Base-by-base conservation (phyloP, 805 yeast species). In the Zygoascus ofunaensis region DNA sequence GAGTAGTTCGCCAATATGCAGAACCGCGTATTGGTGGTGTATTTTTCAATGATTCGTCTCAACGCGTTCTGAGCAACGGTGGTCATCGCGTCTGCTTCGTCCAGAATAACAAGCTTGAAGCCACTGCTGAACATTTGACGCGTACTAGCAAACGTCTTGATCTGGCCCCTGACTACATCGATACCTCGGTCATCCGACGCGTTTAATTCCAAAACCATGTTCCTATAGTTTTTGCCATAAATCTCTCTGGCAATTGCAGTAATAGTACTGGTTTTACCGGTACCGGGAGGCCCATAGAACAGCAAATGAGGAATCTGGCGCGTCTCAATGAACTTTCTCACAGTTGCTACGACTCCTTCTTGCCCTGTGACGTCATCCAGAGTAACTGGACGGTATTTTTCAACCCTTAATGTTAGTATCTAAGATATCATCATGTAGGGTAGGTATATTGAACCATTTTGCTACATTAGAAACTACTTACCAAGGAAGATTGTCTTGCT, bases 181-280 rank as follows among this genome's bases (percentile, higher is more conserved):
- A 92, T 92, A 52, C 98, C 98, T 66, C 98, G 77, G 62, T 92
- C 98, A 63, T 92, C 98, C 3, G 94, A 82, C 3, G 98, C 98
- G 64, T 92, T 92, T 62, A 92, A 72, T 60, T 92, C 98, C 44
- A 92, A 67, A 1, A 92, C 97, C 89, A 89, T 87, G 58, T 87
- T 84, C 55, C 73, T 77, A 60, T 84, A 85, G 49, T 74, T 71
- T 51, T 78, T 76, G 2, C 98, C 99, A 59, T 82, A 89, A 5
- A 89, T 76, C 57, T 87, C 95, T 46, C 77, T 71, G 1, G 97
- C 95, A 46, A 89, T 65, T 1, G 97, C 96, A 19, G 82, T 73
- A 52, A 87, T 82, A 2, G 94, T 86, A 2, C 94, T 82, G 0
- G 95, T 87, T 61, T 87, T 87, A 52, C 95, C 95, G 0, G 95